Evolutionary conservation across 768 basidiomycete genomes (phyloP).

Genomic region (Trichaptum fuscoviolaceum): DNA sequence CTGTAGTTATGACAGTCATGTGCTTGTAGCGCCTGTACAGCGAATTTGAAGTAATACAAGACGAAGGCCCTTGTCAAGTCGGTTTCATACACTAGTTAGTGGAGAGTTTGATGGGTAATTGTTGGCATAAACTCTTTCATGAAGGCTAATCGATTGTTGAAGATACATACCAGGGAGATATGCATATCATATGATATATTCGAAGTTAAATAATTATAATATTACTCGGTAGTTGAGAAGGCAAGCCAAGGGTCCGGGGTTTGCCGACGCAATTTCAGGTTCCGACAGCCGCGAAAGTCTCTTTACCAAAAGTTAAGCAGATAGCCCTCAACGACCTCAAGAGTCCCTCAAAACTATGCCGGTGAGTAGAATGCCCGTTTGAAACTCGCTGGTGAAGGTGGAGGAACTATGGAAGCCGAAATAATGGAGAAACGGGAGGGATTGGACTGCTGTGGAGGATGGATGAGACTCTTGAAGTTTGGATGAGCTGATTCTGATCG

Average conservation of each 20-base stretch:
- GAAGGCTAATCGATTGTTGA: no score
- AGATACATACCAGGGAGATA: no score
- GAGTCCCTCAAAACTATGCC: background rate
- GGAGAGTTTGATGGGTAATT: no score
- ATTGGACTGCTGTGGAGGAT: background rate
- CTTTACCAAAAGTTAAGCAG: background rate
- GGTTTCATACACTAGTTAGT: no score
- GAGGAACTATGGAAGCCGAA: background rate
- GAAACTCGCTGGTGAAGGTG: background rate
- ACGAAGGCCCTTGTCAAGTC: no score
- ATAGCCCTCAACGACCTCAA: background rate
- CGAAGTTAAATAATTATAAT: no score
- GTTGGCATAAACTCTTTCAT: no score
- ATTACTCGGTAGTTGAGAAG: background rate
- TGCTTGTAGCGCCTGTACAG: no score
- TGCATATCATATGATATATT: no score
- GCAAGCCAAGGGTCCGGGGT: background rate
- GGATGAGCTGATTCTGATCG: background rate
- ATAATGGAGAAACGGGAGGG: background rate
- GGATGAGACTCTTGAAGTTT: background rate
- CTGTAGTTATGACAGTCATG: no score
- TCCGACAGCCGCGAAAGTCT: background rate
- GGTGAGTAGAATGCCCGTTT: background rate
- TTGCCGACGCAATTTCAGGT: background rate
- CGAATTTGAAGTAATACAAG: no score